Percentiles rank a stretch among this genome's conserved stretches.
Evolutionary conservation across 169 alveolate genomes (phyloP).

Genomic region (Ichthyophthirius multifiliis): DNA sequence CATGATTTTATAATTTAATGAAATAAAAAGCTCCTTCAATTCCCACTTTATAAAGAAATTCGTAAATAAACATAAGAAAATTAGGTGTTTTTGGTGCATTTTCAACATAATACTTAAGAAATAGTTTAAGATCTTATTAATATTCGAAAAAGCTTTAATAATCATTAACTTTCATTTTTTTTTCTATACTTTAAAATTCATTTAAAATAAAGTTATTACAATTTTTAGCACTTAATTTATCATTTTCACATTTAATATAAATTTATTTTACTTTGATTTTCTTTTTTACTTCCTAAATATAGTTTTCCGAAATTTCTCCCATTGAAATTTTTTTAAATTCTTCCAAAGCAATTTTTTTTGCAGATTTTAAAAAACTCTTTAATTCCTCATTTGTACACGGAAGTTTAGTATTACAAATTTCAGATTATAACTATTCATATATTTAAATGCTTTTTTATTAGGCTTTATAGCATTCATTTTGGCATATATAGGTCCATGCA

Average conservation of each 20-base stretch:
- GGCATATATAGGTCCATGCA: conserved; percentile 83
- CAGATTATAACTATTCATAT: no score
- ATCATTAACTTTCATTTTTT: conserved; percentile 61
- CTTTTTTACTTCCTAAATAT: conserved; percentile 43
- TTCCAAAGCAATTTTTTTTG: conserved; percentile 52
- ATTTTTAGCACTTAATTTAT: conserved; percentile 32
- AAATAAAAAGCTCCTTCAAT: conserved; percentile 64
- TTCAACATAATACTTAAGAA: conserved; percentile 61
- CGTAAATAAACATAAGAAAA: conserved; percentile 39
- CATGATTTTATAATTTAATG: conserved; percentile 46
- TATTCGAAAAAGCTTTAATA: conserved; percentile 56
- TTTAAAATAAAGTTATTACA: conserved; percentile 29
- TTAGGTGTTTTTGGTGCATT: conserved; percentile 77
- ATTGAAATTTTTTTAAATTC: conserved; percentile 44
- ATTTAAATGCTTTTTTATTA: conserved; percentile 47
- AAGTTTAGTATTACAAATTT: no score
- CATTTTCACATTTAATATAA: conserved; percentile 37
- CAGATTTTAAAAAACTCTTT: conserved; percentile 40
- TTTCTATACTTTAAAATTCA: conserved; percentile 44
- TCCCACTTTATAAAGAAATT: conserved; percentile 48
- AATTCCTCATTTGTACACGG: conserved; percentile 66
- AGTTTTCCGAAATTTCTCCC: conserved; percentile 43
- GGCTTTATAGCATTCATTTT: conserved; percentile 70
- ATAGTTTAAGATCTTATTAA: conserved; percentile 60
- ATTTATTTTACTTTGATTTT: conserved; percentile 37